Base-by-base conservation (phyloP, 1,284 basidiomycete species). In the Rhodotorula sp. region DNA sequence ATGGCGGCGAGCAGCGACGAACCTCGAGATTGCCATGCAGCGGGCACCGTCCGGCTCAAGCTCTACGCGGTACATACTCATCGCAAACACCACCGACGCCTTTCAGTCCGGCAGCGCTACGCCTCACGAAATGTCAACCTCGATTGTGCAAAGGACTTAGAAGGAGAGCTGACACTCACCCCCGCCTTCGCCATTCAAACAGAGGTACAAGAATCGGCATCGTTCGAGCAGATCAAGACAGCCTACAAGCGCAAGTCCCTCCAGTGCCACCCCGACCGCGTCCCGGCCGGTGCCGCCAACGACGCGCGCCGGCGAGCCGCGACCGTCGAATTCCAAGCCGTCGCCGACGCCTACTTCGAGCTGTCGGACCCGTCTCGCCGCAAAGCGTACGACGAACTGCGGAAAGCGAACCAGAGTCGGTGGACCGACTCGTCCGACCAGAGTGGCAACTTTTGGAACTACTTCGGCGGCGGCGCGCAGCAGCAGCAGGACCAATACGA, bases 261-360 rank as follows among this genome's bases (percentile, higher is more conserved):
- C 61, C 62, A 62, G 15, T 64, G 49, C 62, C 76, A 77, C 52
- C 76, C 76, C 1, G 76, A 77, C 58, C 73, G 76, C 23, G 52
- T 77, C 51, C 73, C 71, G 8, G 26, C 65, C 31, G 71, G 69
- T 1, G 58, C 71, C 1, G 56, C 46, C 6, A 65, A 68, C 58
- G 76, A 77, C 16, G 49, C 58, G 3, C 61, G 65, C 8, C 71
- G 74, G 8, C 70, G 65, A 20, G 51, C 51, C 31, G 76, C 76
- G 18, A 77, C 76, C 5, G 54, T 62, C 77, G 64, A 83, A 78
- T 63, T 80, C 76, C 76, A 81, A 76, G 71, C 81, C 78, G 74
- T 97, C 71, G 93, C 95, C 63, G 94, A 98, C 83, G 95, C 95
- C 16, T 97, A 97, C 84, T 98, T 94, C 81, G 91, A 97, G 14